These are phyloP conservation scores for Pueraria montana DNA, from an alignment of 306 rosid genomes.

Conservation along the genomic window DNA sequence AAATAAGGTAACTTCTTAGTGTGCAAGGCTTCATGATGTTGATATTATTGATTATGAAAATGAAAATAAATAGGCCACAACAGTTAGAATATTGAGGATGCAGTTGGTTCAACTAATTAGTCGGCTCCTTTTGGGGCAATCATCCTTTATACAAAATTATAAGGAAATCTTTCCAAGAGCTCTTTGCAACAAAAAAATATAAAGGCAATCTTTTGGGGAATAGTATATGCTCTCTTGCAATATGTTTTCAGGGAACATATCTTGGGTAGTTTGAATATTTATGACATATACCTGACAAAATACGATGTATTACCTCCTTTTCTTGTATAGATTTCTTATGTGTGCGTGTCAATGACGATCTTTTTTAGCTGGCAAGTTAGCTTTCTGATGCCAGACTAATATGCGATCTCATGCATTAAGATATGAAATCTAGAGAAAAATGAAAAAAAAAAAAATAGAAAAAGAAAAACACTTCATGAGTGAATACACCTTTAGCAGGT, in stretches of 20 bases:
- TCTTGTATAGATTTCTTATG: neutral
- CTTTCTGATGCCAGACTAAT: slow-evolving; percentile 31
- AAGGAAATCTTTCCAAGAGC: neutral
- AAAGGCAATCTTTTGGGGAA: slow-evolving; percentile 9
- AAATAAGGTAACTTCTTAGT: slow-evolving; percentile 5
- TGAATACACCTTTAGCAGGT: neutral
- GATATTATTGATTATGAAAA: slow-evolving; percentile 10
- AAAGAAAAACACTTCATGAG: neutral
- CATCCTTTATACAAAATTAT: neutral
- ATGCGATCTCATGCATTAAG: neutral
- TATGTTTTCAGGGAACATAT: neutral
- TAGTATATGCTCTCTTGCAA: neutral
- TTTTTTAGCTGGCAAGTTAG: slow-evolving; percentile 27
- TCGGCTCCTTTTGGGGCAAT: slow-evolving; percentile 9
- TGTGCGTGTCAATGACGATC: slow-evolving; percentile 7
- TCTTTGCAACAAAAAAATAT: neutral
- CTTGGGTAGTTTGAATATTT: neutral
- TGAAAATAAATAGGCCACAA: neutral
- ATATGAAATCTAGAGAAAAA: neutral
- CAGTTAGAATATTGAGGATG: neutral
- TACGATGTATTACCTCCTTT: slow-evolving; percentile 3
- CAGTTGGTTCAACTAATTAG: neutral
- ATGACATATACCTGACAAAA: neutral
- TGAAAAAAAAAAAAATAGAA: neutral
- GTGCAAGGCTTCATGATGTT: slow-evolving; percentile 21